phyloP scores from a whole-genome alignment of 2,329 filamentous ascomycete genomes.

The Chaetomium globosum region DNA sequence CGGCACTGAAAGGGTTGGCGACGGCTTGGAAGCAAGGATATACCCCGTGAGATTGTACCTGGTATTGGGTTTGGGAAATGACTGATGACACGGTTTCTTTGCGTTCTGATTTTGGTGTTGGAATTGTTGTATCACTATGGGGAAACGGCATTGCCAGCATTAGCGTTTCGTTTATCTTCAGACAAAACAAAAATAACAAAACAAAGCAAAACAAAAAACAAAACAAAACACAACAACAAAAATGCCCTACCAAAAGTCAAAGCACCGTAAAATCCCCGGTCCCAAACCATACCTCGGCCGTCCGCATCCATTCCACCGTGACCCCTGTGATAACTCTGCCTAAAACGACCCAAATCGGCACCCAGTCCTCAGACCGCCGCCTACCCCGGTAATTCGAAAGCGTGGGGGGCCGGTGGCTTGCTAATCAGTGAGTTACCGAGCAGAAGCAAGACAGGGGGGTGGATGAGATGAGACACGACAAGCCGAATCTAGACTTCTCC shows the following conservation, averaged over 20 bases:
- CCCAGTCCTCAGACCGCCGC: neutral
- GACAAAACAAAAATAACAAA: no score
- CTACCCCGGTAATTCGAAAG: neutral
- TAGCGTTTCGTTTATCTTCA: neutral
- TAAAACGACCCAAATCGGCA: neutral
- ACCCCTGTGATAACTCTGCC: neutral
- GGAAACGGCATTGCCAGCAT: neutral
- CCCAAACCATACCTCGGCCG: neutral
- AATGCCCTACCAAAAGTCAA: neutral
- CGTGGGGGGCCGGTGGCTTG: neutral
- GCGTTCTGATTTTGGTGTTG: neutral
- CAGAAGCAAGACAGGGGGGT: neutral
- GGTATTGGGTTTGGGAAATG: neutral
- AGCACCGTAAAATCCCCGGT: neutral
- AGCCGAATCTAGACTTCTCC: neutral
- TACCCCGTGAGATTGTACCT: constrained; percentile 7
- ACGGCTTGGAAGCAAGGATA: constrained; percentile 1
- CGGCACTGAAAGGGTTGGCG: neutral
- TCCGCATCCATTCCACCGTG: neutral
- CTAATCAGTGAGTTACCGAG: neutral
- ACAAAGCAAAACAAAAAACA: neutral
- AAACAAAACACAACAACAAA: neutral
- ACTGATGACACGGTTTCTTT: constrained; percentile 14
- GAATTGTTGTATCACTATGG: constrained; percentile 1
- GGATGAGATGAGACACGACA: neutral